Evolutionary conservation across 805 yeast species (phyloP).

Genomic region (Ogataea trehaloabstinens): DNA sequence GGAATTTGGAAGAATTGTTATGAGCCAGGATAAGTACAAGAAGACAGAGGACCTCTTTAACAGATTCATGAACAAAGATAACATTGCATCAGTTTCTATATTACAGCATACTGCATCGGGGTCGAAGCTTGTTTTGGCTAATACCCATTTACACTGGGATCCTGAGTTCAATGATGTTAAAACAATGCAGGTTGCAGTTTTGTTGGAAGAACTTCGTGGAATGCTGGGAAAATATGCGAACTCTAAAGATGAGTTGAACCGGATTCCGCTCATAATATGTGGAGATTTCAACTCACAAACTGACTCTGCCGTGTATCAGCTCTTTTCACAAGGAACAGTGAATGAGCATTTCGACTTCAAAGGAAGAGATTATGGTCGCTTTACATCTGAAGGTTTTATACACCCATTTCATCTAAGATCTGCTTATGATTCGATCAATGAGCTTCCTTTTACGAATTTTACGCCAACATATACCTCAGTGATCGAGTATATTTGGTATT

Average conservation of each 20-base stretch:
- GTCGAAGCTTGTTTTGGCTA: constrained; percentile 69
- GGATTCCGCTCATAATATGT: constrained; percentile 77
- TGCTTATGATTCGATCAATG: constrained; percentile 81
- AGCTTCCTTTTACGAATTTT: constrained; percentile 90
- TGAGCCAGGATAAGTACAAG: constrained; percentile 81
- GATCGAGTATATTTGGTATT: constrained; percentile 94
- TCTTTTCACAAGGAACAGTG: constrained; percentile 80
- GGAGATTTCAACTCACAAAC: constrained; percentile 93
- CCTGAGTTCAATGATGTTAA: constrained; percentile 95
- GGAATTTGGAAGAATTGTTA: constrained; percentile 80
- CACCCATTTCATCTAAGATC: constrained; percentile 82
- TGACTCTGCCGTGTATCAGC: constrained; percentile 89
- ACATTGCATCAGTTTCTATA: constrained; percentile 76
- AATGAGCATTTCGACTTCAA: constrained; percentile 75
- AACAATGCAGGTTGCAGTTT: constrained; percentile 89
- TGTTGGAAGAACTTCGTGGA: constrained; percentile 81
- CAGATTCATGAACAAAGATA: constrained; percentile 94
- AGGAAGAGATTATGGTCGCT: constrained; percentile 87
- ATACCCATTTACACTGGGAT: constrained; percentile 98
- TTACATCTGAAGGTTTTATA: constrained; percentile 83
- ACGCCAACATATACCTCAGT: constrained; percentile 92
- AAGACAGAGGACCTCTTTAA: constrained; percentile 93
- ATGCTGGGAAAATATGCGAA: constrained; percentile 46
- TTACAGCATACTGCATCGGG: constrained; percentile 74
- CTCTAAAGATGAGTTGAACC: constrained; percentile 31